Evolutionary conservation across 805 yeast genomes (phyloP), one percentile per base, ranked within the genome.

Genomic region (Kluyveromyces nonfermentans): DNA sequence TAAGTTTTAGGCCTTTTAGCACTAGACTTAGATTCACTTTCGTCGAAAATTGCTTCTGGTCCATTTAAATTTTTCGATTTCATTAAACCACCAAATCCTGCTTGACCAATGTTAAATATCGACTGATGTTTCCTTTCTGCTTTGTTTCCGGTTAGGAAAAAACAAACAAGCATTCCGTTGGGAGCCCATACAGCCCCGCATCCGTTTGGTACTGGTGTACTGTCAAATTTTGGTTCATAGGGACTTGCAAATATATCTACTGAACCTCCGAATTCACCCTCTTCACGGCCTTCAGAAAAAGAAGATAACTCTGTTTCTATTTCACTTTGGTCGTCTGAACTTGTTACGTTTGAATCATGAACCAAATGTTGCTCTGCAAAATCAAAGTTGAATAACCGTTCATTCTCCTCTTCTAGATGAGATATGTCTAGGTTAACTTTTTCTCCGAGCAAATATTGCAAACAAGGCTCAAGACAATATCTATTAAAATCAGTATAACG

Each of bases 171-270:
- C 46, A 77, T 77, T 0, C 96, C 96, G 3, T 77, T 73, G 10
- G 78, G 73, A 0, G 94, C 72, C 96, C 96, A 89, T 1, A 77
- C 69, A 0, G 95, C 96, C 8, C 96, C 96, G 67, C 96, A 89
- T 8, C 88, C 93, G 56, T 85, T 88, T 0, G 97, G 96, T 12
- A 89, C 73, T 0, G 97, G 97, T 0, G 95, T 85, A 34, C 86
- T 80, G 56, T 86, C 95, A 54, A 79, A 74, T 4, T 70, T 54
- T 1, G 54, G 43, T 33, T 52, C 50, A 8, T 53, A 44, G 14
- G 52, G 52, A 36, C 42, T 37, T 20, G 44, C 32, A 30, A 43
- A 42, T 16, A 35, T 35, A 9, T 42, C 41, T 10, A 40, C 8
- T 7, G 41, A 38, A 16, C 34, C 46, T 19, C 37, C 35, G 18